These are phyloP conservation scores for Phytopythium kandeliae DNA, from an alignment of 352 stramenopile species.

Conservation along the genomic window DNA sequence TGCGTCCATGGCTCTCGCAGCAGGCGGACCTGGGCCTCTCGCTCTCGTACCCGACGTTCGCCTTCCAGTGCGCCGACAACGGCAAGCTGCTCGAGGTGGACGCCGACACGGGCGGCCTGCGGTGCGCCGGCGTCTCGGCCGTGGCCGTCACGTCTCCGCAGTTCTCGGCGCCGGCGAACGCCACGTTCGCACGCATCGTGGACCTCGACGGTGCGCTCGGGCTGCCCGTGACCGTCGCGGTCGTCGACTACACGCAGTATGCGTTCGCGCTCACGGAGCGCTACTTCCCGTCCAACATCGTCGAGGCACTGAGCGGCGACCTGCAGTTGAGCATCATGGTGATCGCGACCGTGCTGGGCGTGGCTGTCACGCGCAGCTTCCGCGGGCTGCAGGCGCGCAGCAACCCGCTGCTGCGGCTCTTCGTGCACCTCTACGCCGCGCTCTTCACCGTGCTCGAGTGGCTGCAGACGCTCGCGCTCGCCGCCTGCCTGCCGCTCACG, in stretches of 20 bases:
- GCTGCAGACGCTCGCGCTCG: constrained; percentile 41
- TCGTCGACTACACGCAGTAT: constrained; percentile 37
- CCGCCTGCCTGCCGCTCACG: constrained; percentile 44
- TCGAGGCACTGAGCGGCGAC: constrained; percentile 30
- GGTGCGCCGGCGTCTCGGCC: constrained; percentile 23
- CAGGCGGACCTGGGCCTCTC: constrained; percentile 22
- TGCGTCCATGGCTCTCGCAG: constrained; percentile 30
- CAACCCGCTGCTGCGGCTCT: constrained; percentile 52
- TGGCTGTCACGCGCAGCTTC: constrained; percentile 45
- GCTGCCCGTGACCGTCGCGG: constrained; percentile 32
- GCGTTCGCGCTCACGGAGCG: constrained; percentile 29
- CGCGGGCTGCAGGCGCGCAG: constrained; percentile 24
- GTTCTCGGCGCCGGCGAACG: constrained; percentile 14
- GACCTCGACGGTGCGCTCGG: constrained; percentile 33
- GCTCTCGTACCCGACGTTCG: constrained; percentile 30
- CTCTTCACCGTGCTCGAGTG: constrained; percentile 55
- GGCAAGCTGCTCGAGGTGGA: constrained; percentile 34
- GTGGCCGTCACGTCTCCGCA: constrained; percentile 7
- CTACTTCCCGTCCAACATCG: constrained; percentile 51
- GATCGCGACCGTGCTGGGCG: constrained; percentile 38
- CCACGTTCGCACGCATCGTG: constrained; percentile 53
- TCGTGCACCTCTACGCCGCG: constrained; percentile 54
- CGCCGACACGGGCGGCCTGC: constrained; percentile 9
- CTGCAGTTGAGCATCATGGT: constrained; percentile 41
- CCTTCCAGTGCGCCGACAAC: constrained; percentile 48